phyloP scores from a whole-genome alignment of 257 asterid species.

The Rubia yunnanensis region DNA sequence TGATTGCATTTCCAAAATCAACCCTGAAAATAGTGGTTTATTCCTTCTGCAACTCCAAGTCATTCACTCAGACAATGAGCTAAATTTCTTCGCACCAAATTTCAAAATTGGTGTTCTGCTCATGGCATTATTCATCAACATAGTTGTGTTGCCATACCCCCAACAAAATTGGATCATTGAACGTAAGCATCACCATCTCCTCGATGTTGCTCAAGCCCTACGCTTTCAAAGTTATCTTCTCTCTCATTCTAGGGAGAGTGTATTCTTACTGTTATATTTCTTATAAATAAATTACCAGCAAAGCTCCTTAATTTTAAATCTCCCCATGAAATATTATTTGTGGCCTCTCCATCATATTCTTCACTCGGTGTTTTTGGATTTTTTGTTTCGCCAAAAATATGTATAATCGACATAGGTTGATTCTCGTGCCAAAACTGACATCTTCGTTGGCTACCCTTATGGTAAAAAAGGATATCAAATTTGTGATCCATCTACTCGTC shows the following conservation, averaged over 20 bases:
- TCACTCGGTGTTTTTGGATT: too few species aligned
- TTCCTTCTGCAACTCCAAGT: background rate
- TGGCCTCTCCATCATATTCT: too few species aligned
- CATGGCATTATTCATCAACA: background rate
- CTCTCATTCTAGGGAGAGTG: background rate
- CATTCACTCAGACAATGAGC: background rate
- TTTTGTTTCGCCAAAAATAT: too few species aligned
- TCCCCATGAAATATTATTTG: conserved; percentile 1
- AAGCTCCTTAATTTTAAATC: too few species aligned
- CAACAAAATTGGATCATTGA: background rate
- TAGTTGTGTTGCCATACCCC: background rate
- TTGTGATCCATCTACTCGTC: too few species aligned
- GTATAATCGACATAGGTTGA: background rate
- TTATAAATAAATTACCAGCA: too few species aligned
- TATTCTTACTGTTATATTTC: too few species aligned
- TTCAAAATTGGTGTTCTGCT: background rate
- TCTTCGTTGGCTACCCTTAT: background rate
- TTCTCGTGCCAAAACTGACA: background rate
- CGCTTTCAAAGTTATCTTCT: background rate
- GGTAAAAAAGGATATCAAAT: too few species aligned
- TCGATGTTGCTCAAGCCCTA: background rate
- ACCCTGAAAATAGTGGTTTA: background rate
- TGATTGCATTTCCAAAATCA: too few species aligned
- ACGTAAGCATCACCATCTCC: background rate
- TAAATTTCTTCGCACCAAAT: background rate